Conservation (phyloP, 768 basidiomycete genomes). For the Russula dissimulans region DNA sequence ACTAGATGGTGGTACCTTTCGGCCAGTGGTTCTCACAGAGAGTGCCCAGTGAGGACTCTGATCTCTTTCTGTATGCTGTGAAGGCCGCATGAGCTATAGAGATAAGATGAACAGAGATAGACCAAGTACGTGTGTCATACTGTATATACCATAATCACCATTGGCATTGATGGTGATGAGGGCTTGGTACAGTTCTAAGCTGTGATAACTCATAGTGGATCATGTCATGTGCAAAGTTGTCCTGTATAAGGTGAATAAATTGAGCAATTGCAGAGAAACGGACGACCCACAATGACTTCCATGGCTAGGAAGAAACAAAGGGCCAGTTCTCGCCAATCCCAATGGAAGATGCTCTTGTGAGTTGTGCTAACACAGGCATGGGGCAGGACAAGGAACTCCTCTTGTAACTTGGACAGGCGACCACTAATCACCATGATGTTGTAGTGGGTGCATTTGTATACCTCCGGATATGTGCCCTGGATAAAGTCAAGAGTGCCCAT, state of each 20-base stretch:
- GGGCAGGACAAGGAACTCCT: constrained; percentile 45
- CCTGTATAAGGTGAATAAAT: constrained; percentile 34
- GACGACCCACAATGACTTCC: constrained; percentile 78
- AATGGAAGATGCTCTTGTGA: constrained; percentile 80
- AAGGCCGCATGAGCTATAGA: too few species aligned
- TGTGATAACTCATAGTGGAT: constrained; percentile 80
- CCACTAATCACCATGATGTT: constrained; percentile 91
- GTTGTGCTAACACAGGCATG: constrained; percentile 63
- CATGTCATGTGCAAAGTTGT: constrained; percentile 95
- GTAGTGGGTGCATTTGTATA: constrained; percentile 88
- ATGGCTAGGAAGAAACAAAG: constrained; percentile 91
- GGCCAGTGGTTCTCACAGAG: too few species aligned
- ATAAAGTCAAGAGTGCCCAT: constrained; percentile 79
- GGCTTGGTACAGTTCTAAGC: constrained; percentile 76
- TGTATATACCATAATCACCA: constrained; percentile 78
- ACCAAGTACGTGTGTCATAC: too few species aligned
- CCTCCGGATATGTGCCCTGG: constrained; percentile 70
- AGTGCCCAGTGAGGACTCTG: too few species aligned
- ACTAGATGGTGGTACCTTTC: too few species aligned
- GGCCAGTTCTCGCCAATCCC: constrained; percentile 62
- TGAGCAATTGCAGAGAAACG: background rate
- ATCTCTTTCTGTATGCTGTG: too few species aligned
- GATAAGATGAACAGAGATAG: too few species aligned
- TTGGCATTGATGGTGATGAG: constrained; percentile 66
- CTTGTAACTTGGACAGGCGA: constrained; percentile 66